A percentile compares a stretch with the other conserved stretches of the same genome.
Conservation (phyloP, 441 rosid species). For the Daphne laureola region DNA sequence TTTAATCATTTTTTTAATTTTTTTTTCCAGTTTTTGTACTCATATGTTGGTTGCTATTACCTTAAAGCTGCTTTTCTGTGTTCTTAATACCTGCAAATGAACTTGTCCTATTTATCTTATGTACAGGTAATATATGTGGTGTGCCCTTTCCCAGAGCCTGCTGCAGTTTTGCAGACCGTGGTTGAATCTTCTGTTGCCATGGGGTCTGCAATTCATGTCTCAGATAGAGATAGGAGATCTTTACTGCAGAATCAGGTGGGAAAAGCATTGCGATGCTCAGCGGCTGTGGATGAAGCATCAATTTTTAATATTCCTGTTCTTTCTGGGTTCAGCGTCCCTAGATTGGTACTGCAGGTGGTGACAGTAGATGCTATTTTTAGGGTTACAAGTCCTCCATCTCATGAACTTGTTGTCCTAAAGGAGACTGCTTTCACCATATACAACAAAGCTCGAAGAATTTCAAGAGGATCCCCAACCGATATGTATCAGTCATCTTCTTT, state of each 20-base stretch:
- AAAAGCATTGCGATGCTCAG: conserved; percentile 80
- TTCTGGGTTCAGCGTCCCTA: conserved; percentile 87
- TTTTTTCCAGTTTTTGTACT: too few relatives aligned
- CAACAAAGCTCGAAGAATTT: conserved; percentile 92
- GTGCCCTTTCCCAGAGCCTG: conserved; percentile 98
- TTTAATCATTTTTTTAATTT: too few relatives aligned
- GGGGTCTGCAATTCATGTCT: conserved; percentile 61
- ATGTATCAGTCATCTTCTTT: conserved; percentile 47
- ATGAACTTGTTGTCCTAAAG: conserved; percentile 85
- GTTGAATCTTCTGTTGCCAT: conserved; percentile 85
- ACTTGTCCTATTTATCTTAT: conserved; percentile 16
- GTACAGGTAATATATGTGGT: conserved; percentile 93
- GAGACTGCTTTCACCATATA: conserved; percentile 96
- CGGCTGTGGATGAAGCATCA: conserved; percentile 90
- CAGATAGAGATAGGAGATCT: conserved; percentile 75
- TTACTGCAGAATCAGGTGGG: conserved; percentile 70
- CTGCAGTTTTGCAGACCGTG: conserved; percentile 77
- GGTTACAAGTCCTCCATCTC: conserved; percentile 81
- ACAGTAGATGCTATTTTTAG: conserved; percentile 95
- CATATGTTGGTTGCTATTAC: too few relatives aligned
- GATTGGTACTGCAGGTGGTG: conserved; percentile 84
- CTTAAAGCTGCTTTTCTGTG: not conserved
- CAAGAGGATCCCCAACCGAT: conserved; percentile 69
- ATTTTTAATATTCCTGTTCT: conserved; percentile 73
- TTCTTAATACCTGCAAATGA: conserved; percentile 9